Evolutionary conservation across 2,329 filamentous ascomycete species (phyloP).

Genomic region (Diaporthe humulicola): DNA sequence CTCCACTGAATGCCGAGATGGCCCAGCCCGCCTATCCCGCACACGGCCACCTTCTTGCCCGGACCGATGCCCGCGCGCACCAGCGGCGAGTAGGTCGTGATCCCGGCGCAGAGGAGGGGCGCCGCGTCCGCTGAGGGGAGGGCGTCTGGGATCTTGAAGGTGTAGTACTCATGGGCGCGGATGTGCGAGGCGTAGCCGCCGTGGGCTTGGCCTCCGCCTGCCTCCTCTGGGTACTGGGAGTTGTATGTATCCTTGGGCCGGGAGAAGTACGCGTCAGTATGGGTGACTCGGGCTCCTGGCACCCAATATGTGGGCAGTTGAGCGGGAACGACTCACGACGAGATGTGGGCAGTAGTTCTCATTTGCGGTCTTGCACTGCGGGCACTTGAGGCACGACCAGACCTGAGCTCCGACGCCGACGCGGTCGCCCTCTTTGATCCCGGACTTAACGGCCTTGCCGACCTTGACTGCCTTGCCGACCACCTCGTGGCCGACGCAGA

Average conservation of each 20-base stretch:
- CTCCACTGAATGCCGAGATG: slow-evolving; percentile 81
- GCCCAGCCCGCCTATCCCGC: slow-evolving; percentile 80
- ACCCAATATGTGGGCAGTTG: too few species aligned
- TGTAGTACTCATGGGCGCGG: slow-evolving; percentile 69
- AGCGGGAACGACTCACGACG: slow-evolving; percentile 49
- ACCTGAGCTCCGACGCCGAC: slow-evolving; percentile 75
- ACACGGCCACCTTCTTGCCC: slow-evolving; percentile 78
- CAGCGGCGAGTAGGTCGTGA: slow-evolving; percentile 80
- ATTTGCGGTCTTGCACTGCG: slow-evolving; percentile 60
- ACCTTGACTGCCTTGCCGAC: slow-evolving; percentile 67
- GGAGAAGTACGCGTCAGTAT: not conserved
- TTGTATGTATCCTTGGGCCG: slow-evolving; percentile 66
- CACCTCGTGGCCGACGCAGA: slow-evolving; percentile 72
- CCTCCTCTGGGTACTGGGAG: slow-evolving; percentile 57
- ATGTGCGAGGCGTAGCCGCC: slow-evolving; percentile 72
- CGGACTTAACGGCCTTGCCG: slow-evolving; percentile 53
- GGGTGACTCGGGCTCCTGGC: not conserved
- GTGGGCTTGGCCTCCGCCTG: slow-evolving; percentile 72
- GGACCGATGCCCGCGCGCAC: slow-evolving; percentile 76
- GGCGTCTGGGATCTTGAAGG: slow-evolving; percentile 68
- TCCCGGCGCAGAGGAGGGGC: slow-evolving; percentile 82
- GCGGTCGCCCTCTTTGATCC: slow-evolving; percentile 72
- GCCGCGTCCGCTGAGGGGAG: slow-evolving; percentile 65
- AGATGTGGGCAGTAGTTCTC: slow-evolving; percentile 64
- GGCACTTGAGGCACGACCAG: slow-evolving; percentile 66